Conservation (phyloP, 192 early-diverging fungal species). For the Coemansia sp. region DNA sequence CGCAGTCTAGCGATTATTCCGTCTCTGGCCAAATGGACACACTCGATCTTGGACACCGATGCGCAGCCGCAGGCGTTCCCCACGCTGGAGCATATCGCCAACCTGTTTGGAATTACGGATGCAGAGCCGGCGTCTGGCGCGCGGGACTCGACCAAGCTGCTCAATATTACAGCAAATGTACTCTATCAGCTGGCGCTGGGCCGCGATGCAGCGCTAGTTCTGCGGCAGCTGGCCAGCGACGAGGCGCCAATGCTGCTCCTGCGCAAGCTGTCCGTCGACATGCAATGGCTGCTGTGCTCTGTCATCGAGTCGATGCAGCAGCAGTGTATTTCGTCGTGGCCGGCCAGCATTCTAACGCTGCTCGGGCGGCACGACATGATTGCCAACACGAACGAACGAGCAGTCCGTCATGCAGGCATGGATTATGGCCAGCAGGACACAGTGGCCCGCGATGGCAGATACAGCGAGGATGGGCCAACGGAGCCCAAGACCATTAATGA, state of each 20-base stretch:
- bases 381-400: slow-evolving; percentile 9
- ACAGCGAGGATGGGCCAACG: background rate
- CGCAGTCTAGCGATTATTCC: slow-evolving; percentile 12
- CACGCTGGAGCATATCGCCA: slow-evolving; percentile 9
- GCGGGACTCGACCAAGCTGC: slow-evolving; percentile 9
- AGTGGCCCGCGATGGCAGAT: background rate
- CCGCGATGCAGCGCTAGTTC: slow-evolving; percentile 5
- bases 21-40: slow-evolving; percentile 25
- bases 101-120: slow-evolving; percentile 33
- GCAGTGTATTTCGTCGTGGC: slow-evolving; percentile 18
- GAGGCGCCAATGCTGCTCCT: slow-evolving; percentile 5
- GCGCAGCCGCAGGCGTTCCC: slow-evolving; percentile 17
- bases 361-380: slow-evolving; percentile 39
- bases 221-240: slow-evolving; percentile 14
- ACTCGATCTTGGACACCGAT: background rate
- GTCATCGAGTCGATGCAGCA: slow-evolving; percentile 11
- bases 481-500: slow-evolving; percentile 13
- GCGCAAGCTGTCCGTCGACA: slow-evolving; percentile 17
- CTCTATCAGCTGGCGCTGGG: slow-evolving; percentile 17
- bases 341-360: slow-evolving; percentile 19
- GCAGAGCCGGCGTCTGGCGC: slow-evolving; percentile 22
- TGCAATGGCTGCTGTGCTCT: slow-evolving; percentile 32
- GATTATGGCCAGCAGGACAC: background rate
- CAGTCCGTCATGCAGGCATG: background rate
- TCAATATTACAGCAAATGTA: slow-evolving; percentile 8